A percentile compares a stretch with the other conserved stretches of the same genome.
Evolutionary conservation across 1,139 yeast genomes (phyloP).

Genomic region (Taiozyma onychis): DNA sequence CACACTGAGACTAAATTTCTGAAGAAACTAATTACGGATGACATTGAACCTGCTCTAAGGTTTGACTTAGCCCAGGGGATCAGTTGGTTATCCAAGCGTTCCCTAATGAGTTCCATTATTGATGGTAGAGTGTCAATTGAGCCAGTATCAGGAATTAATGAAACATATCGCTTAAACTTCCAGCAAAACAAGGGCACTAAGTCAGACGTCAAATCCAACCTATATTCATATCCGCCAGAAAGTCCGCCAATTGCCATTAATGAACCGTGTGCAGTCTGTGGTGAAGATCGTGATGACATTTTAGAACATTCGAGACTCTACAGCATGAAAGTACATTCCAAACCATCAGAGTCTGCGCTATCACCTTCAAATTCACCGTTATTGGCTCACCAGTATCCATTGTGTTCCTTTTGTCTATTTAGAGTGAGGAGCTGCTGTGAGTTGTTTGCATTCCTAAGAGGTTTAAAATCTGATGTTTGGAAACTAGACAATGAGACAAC

Average conservation of each 20-base stretch:
- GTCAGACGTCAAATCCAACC: slow-evolving; percentile 23
- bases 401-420: slow-evolving; percentile 78
- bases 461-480: slow-evolving; percentile 49
- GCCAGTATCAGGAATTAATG: slow-evolving; percentile 83
- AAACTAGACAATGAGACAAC: slow-evolving; percentile 36
- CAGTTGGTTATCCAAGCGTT: slow-evolving; percentile 52
- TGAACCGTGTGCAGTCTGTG: slow-evolving; percentile 77
- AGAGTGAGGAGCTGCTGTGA: slow-evolving; percentile 79
- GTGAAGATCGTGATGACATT: slow-evolving; percentile 63
- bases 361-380: slow-evolving; percentile 11
- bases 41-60: slow-evolving; percentile 66
- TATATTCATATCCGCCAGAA: slow-evolving; percentile 36
- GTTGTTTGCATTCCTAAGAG: slow-evolving; percentile 65
- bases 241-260: slow-evolving; percentile 69
- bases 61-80: slow-evolving; percentile 58
- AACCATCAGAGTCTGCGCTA: slow-evolving; percentile 17
- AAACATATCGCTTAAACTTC: slow-evolving; percentile 38
- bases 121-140: slow-evolving; percentile 83
- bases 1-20: slow-evolving; percentile 44
- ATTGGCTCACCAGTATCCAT: slow-evolving; percentile 46
- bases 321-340: slow-evolving; percentile 43
- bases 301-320: slow-evolving; percentile 77
- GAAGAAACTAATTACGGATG: slow-evolving; percentile 64
- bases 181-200: slow-evolving; percentile 12
- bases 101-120: slow-evolving; percentile 58